phyloP scores from a whole-genome alignment of 495 filamentous ascomycete species.

The Usnea hakonensis region DNA sequence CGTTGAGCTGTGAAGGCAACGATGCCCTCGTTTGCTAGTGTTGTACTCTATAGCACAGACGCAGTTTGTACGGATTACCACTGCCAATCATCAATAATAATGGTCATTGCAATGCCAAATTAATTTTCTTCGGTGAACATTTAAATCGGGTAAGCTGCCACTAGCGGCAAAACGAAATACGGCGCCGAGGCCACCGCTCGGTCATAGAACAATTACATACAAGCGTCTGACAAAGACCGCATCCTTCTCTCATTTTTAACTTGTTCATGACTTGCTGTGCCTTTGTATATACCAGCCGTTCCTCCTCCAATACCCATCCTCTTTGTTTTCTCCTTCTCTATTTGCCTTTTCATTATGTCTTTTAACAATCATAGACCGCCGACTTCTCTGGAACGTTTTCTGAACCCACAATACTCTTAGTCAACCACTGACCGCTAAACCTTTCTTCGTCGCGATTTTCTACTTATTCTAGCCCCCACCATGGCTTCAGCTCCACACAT shows the following conservation, averaged over 20 bases:
- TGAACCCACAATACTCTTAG: not conserved
- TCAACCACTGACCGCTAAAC: not conserved
- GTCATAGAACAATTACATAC: not conserved
- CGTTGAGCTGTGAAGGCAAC: not conserved
- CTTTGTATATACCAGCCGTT: not conserved
- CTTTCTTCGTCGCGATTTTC: not conserved
- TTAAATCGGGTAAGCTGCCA: not conserved
- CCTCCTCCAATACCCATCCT: not conserved
- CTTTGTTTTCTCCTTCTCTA: not conserved
- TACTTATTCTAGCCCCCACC: not conserved
- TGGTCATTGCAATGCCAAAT: not conserved
- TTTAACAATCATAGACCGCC: not conserved
- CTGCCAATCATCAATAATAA: too few species aligned
- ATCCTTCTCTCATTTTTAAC: not conserved
- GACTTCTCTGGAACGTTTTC: not conserved
- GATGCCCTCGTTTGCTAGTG: not conserved
- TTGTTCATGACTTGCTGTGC: not conserved
- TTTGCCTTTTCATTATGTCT: slow-evolving; percentile 1
- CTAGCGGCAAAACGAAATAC: not conserved
- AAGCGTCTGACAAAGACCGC: slow-evolving; percentile 13
- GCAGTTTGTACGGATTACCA: not conserved
- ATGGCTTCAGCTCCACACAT: slow-evolving; percentile 45
- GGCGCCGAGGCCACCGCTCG: not conserved
- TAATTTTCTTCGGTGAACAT: not conserved
- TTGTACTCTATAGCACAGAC: not conserved